These are phyloP conservation scores for Trichoderma pleuroti DNA, from an alignment of 2,329 filamentous ascomycete genomes.

Conservation along the genomic window DNA sequence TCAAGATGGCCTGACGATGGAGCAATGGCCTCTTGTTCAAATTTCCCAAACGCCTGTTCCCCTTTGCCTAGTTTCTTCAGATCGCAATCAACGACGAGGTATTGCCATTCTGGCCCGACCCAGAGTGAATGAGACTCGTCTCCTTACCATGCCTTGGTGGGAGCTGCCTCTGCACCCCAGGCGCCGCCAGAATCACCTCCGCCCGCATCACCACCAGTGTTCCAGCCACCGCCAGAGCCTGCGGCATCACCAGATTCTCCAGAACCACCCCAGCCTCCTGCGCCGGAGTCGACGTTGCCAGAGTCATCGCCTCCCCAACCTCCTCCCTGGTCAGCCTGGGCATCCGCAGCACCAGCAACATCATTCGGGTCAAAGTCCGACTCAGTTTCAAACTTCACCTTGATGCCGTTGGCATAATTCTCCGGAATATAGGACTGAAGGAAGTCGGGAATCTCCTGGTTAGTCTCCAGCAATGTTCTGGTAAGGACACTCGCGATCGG, in stretches of 20 bases:
- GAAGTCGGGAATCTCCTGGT: slow-evolving; percentile 79
- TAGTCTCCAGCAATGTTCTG: slow-evolving; percentile 75
- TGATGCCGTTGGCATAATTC: slow-evolving; percentile 39
- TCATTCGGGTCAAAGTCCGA: slow-evolving; percentile 48
- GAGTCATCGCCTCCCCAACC: slow-evolving; percentile 17
- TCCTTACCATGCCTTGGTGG: not conserved
- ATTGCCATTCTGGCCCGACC: not conserved
- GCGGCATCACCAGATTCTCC: not conserved
- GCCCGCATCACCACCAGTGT: not conserved
- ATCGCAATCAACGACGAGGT: not conserved
- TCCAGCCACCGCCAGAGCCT: slow-evolving; percentile 16
- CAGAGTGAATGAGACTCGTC: not conserved
- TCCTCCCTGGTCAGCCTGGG: slow-evolving; percentile 22
- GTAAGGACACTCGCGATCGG: slow-evolving; percentile 70
- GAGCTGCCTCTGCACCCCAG: slow-evolving; percentile 11
- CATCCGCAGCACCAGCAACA: slow-evolving; percentile 27
- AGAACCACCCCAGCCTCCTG: slow-evolving; percentile 23
- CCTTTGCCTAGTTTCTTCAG: not conserved
- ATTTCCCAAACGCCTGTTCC: not conserved
- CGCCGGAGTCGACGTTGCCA: slow-evolving; percentile 9
- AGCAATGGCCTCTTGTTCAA: not conserved
- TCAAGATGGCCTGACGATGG: not conserved
- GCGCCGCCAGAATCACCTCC: not conserved
- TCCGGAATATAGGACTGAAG: slow-evolving; percentile 62
- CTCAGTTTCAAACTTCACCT: slow-evolving; percentile 54